Conservation (phyloP, 352 stramenopile genomes). For the Aphanomyces euteiches region DNA sequence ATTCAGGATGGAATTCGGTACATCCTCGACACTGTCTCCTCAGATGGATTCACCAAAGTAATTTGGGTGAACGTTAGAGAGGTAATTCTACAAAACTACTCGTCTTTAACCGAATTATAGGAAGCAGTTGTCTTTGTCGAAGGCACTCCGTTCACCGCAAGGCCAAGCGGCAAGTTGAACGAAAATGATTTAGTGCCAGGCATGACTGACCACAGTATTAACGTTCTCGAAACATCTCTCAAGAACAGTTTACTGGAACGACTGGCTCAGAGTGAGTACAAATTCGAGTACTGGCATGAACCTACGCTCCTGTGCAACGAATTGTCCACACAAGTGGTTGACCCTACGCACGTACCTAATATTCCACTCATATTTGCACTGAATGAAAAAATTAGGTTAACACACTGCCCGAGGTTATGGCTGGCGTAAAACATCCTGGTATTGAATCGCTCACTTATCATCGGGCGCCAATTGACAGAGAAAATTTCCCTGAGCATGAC, state of each 20-base stretch:
- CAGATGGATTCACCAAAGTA: slow-evolving; percentile 72
- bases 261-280: slow-evolving; percentile 40
- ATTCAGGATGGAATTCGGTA: slow-evolving; percentile 66
- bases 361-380: background rate
- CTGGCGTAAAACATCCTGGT: slow-evolving; percentile 35
- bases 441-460: slow-evolving; percentile 61
- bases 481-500: slow-evolving; percentile 73
- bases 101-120: slow-evolving; percentile 28
- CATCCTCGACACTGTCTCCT: slow-evolving; percentile 59
- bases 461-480: slow-evolving; percentile 71
- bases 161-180: slow-evolving; percentile 69
- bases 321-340: slow-evolving; percentile 40
- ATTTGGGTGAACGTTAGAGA: slow-evolving; percentile 82
- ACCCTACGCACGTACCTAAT: slow-evolving; percentile 35
- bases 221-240: slow-evolving; percentile 74
- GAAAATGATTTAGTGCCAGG: slow-evolving; percentile 80
- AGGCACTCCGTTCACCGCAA: slow-evolving; percentile 62
- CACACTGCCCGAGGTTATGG: slow-evolving; percentile 59
- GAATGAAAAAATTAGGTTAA: slow-evolving; percentile 36
- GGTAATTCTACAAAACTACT: slow-evolving; percentile 33
- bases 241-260: slow-evolving; percentile 76
- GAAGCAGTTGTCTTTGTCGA: slow-evolving; percentile 83
- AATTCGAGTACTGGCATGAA: slow-evolving; percentile 83
- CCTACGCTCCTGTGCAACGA: slow-evolving; percentile 60
- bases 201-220: slow-evolving; percentile 76